Base-by-base conservation (phyloP, 768 basidiomycete species). In the Candolleomyces eurysporus region DNA sequence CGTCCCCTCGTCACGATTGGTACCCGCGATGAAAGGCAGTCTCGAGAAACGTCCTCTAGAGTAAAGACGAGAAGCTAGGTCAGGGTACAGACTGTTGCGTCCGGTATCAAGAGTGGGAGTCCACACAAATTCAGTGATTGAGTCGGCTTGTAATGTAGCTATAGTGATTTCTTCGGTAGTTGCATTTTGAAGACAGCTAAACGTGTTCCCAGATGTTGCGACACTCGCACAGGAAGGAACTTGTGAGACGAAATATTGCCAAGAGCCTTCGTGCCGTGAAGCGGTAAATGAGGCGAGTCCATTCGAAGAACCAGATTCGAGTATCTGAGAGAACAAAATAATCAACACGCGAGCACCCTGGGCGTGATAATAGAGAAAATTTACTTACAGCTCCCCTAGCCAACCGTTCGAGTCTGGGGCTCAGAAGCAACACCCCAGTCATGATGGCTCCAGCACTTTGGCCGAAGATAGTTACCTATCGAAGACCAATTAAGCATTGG, bases 371-470 rank as follows among this genome's bases (percentile, higher is more conserved):
- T 31, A 45, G n/a, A n/a, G 30, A 14, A n/a, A 49, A n/a, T n/a
- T n/a, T n/a, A n/a, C 64, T 48, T 46, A 68, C 73, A 9, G 74
- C 79, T 36, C 69, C 79, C 32, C 75, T 67, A 17, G 75, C 76
- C 13, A 78, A 60, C 31, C 67, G 67, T 49, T 70, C 71, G 40
- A 77, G 64, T 22, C 64, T 66, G 3, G 71, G 72, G 62, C 75
- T 74, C 50, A 79, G 69, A 56, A 75, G 74, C 39, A 78, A 73
- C 57, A 80, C 69, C 3, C 75, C 67, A 19, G 76, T 75, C 63
- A 71, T 72, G 49, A 81, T 80, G n/a, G 84, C 81, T 6, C 86
- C 85, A 10, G 85, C 85, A 45, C 79, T 81, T 62, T 85, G 77
- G 17, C 86, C 86, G 56, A 80, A 80, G 39, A 82, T 69, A 2